These are phyloP conservation scores for Acrocalymma vagum DNA, from an alignment of 2,329 filamentous ascomycete genomes.

Conservation along the genomic window DNA sequence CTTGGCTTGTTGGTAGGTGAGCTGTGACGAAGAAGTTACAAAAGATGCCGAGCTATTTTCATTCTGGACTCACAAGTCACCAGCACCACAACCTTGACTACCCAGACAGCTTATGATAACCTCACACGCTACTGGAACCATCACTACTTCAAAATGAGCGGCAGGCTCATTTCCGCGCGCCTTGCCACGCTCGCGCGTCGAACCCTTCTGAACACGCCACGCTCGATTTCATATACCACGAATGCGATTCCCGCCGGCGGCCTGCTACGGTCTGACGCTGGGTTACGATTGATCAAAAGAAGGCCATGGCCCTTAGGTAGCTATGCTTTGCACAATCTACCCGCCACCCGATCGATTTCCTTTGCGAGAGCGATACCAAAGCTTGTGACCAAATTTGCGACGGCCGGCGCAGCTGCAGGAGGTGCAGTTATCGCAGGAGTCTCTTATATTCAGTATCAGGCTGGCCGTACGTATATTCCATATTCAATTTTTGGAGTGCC, in stretches of 20 bases:
- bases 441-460: constrained; percentile 96
- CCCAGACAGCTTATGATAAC: constrained; percentile 23
- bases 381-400: constrained; percentile 86
- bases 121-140: constrained; percentile 12
- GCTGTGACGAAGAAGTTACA: constrained; percentile 3
- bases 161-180: constrained; percentile 78
- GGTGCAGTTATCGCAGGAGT: constrained; percentile 85
- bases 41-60: constrained; percentile 12
- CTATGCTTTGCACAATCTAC: constrained; percentile 84
- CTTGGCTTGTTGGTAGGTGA: constrained; percentile 7
- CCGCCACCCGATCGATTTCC: constrained; percentile 70
- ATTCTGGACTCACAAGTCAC: background rate
- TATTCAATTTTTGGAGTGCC: constrained; percentile 1
- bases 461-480: constrained; percentile 71
- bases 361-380: constrained; percentile 79
- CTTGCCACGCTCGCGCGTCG: constrained; percentile 73
- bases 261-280: constrained; percentile 46
- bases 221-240: constrained; percentile 49
- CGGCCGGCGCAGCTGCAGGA: constrained; percentile 90
- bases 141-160: constrained; percentile 64
- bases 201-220: constrained; percentile 67
- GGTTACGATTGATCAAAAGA: constrained; percentile 50
- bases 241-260: constrained; percentile 45
- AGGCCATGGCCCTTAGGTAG: constrained; percentile 79
- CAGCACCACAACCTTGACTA: too few species aligned